Conservation (phyloP, 768 basidiomycete genomes). For the Amanita fuliginea region DNA sequence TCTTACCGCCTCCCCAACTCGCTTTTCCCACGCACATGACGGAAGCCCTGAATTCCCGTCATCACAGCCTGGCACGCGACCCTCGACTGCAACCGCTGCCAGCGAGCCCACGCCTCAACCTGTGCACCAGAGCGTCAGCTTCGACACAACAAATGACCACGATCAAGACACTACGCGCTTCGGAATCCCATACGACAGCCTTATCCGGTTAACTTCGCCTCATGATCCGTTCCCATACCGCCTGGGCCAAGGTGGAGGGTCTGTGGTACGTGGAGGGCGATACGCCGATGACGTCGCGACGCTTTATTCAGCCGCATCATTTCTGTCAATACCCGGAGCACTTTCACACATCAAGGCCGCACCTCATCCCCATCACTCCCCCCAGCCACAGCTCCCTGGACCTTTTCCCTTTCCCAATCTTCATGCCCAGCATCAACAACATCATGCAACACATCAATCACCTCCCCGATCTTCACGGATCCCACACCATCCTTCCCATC, state of each 20-base stretch:
- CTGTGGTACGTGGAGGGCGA: constrained; percentile 15
- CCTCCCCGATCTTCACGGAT: constrained; percentile 9
- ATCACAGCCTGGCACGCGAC: constrained; percentile 17
- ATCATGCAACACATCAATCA: neutral
- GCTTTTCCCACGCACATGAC: neutral
- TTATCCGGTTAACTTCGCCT: constrained; percentile 59
- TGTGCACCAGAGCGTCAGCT: neutral
- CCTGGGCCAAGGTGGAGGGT: constrained; percentile 7
- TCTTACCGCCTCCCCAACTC: constrained; percentile 2
- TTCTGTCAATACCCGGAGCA: constrained; percentile 53
- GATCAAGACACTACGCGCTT: constrained; percentile 23
- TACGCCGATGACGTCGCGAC: constrained; percentile 74
- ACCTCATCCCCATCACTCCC: constrained; percentile 10
- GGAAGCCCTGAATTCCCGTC: neutral
- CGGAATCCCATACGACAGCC: constrained; percentile 60
- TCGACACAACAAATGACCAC: constrained; percentile 9
- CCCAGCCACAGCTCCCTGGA: neutral
- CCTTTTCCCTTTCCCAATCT: neutral
- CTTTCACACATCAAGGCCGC: constrained; percentile 1
- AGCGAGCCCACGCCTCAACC: neutral
- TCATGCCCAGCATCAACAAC: neutral
- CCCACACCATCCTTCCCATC: neutral
- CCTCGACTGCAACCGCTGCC: constrained; percentile 8
- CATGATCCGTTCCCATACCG: constrained; percentile 47
- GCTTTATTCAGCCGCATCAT: constrained; percentile 75